Evolutionary conservation across 108 stramenopile genomes (phyloP), one percentile per base, ranked within the genome.

Genomic region (Hondaea fermentalgiana): DNA sequence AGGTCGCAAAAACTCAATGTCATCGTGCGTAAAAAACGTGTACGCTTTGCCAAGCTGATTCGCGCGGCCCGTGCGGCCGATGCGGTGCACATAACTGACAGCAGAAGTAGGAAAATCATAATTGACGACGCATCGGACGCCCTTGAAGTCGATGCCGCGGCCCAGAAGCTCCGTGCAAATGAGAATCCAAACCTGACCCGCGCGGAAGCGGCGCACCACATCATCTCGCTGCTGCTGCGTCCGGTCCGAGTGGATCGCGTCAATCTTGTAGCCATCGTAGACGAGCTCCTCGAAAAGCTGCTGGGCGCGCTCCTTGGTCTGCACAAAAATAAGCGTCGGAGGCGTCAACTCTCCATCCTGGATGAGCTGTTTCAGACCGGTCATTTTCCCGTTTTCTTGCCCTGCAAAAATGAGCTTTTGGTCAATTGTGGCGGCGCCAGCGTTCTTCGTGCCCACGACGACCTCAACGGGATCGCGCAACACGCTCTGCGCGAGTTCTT

Each of bases 141-240:
- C 98, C 88, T 96, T 95, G 87, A 99, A 97, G 94, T 99, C 98
- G 72, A 99, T 96, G 49, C 99, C 99, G 28, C 99, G 92, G 5
- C 96, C 97, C 57, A 98, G 96, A n/a, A 99, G 91, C 72, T 99
- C 99, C 19, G 99, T 99, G 76, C 96, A 96, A 71, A 99, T 97
- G 51, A 99, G 92, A 5, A 99, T 94, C 98, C 99, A 99, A 2
- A 97, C 96, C 23, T 97, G 97, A 10, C 99, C 99, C 72, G 89
- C 94, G 14, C 99, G 95, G 90, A 99, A 99, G 43, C 95, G 96
- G 10, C 94, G 93, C 43, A 99, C 96, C 42, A 96, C 97, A 5
- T 89, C 92, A 57, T 98, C 97, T 8, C 99, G 92, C n/a, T 97
- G 96, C 35, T 93, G 91, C 57, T 89, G 92, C 16, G 96, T 95